phyloP scores from a whole-genome alignment of 768 basidiomycete species.

The Hygrocybe coccinea region DNA sequence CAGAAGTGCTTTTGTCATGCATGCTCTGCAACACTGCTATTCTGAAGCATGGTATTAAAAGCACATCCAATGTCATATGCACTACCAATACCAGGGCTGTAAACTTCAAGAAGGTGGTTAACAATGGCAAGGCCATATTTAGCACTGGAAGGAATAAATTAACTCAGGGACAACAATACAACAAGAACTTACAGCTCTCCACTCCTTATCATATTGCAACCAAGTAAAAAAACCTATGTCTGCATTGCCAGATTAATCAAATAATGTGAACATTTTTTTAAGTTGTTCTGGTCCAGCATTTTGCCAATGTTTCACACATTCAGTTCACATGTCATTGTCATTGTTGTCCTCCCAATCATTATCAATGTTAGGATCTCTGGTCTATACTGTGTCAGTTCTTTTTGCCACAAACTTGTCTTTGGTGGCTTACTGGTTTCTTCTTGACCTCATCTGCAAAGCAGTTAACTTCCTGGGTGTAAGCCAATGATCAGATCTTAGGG shows the following conservation, averaged over 20 bases:
- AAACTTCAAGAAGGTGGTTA: slow-evolving; percentile 10
- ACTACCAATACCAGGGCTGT: slow-evolving; percentile 11
- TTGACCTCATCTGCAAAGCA: slow-evolving; percentile 13
- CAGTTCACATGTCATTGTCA: slow-evolving; percentile 12
- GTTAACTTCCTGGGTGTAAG: slow-evolving; percentile 11
- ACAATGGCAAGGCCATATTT: slow-evolving; percentile 23
- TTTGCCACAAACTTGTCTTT: too few relatives aligned
- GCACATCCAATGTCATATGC: slow-evolving; percentile 24
- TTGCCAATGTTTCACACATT: slow-evolving; percentile 13
- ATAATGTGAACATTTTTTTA: slow-evolving; percentile 22
- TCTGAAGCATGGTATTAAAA: slow-evolving; percentile 18
- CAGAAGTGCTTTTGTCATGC: slow-evolving; percentile 8
- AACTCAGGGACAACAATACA: not conserved
- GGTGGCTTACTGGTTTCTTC: too few relatives aligned
- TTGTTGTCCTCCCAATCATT: slow-evolving; percentile 6
- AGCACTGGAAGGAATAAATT: slow-evolving; percentile 6
- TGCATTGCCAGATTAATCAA: slow-evolving; percentile 27
- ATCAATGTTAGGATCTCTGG: not conserved
- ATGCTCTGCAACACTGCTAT: slow-evolving; percentile 13
- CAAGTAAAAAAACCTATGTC: slow-evolving; percentile 15
- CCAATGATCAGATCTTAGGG: slow-evolving; percentile 9
- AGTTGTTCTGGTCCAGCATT: slow-evolving; percentile 14
- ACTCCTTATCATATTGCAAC: slow-evolving; percentile 26
- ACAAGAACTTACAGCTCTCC: slow-evolving; percentile 14
- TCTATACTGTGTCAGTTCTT: too few relatives aligned